Evolutionary conservation across 2,329 filamentous ascomycete species (phyloP), one percentile per base, ranked within the genome.

Genomic region (Aspergillus hortae): DNA sequence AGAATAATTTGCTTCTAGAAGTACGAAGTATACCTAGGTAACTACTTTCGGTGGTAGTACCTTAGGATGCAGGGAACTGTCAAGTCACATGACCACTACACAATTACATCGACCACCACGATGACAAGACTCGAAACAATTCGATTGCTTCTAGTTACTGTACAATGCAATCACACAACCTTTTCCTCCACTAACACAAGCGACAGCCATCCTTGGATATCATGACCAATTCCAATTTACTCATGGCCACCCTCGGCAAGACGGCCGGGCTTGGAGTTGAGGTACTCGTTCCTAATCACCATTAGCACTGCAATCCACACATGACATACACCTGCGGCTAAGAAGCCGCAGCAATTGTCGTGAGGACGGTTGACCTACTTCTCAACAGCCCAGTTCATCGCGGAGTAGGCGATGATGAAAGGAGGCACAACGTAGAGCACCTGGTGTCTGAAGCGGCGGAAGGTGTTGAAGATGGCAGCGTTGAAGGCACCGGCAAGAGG

Each of bases 391-490:
- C 94, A 99, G 71, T 88, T 77, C 87, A 97, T 89, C 61, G 84
- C 70, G 70, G 86, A 84, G 79, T 97, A 99, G 61, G 83, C 91
- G 62, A 80, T 74, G 59, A 94, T 66, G 63, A 96, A 77, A 36
- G 92, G 88, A 54, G 94, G 89, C 23, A 86, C 82, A 75, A 92
- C 86, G 83, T 92, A 99, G 64, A 97, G 85, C 63, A 95, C 85
- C 81, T 97, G 94, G 64, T 81, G 75, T 72, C 85, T 86, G 77
- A 88, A 89, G 67, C 94, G 86, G 74, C 94, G 87, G 83, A 88
- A 95, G 65, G 85, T 87, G 84, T 99, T 99, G 87, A 97, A 97
- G 79, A 97, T 77, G 68, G 92, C 92, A 62, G 87, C 88, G 74
- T 92, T 78, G 60, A 81, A 74, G 55, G 87, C 79, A 66, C 89